Percentiles rank a stretch among this genome's conserved stretches.
These are phyloP conservation scores for Tubosaeta sp. DNA, from an alignment of 768 basidiomycete species.

Conservation along the genomic window DNA sequence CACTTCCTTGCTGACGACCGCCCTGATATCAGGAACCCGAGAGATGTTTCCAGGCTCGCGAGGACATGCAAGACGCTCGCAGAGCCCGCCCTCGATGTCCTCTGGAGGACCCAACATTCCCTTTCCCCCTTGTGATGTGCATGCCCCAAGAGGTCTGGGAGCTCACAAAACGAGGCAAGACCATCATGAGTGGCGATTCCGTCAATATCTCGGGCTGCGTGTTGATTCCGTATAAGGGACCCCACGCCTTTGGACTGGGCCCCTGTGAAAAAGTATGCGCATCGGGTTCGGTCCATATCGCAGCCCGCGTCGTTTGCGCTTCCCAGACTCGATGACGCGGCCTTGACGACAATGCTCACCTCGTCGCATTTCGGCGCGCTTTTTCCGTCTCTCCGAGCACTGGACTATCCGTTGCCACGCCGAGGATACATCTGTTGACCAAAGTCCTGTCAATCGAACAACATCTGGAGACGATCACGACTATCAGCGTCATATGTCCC, in stretches of 20 bases:
- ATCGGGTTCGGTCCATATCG: conserved; percentile 20
- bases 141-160: conserved; percentile 23
- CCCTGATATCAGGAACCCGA: conserved; percentile 14
- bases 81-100: conserved; percentile 29
- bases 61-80: conserved; percentile 26
- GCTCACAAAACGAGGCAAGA: conserved; percentile 12
- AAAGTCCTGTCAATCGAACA: conserved; percentile 17
- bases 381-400: conserved; percentile 22
- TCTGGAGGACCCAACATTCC: conserved; percentile 29
- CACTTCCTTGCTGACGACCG: conserved; percentile 21
- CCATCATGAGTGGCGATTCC: conserved; percentile 17
- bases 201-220: background rate
- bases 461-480: conserved; percentile 15
- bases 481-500: conserved; percentile 22
- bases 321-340: conserved; percentile 24
- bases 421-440: conserved; percentile 18
- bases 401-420: conserved; percentile 23
- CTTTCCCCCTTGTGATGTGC: no score
- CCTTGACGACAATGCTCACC: conserved; percentile 17
- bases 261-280: conserved; percentile 20
- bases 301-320: no score
- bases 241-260: conserved; percentile 21
- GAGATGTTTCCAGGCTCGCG: conserved; percentile 25
- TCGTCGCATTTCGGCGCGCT: conserved; percentile 18
- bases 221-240: conserved; percentile 9